phyloP scores from a whole-genome alignment of 768 basidiomycete genomes.

The Suillus occidentalis region DNA sequence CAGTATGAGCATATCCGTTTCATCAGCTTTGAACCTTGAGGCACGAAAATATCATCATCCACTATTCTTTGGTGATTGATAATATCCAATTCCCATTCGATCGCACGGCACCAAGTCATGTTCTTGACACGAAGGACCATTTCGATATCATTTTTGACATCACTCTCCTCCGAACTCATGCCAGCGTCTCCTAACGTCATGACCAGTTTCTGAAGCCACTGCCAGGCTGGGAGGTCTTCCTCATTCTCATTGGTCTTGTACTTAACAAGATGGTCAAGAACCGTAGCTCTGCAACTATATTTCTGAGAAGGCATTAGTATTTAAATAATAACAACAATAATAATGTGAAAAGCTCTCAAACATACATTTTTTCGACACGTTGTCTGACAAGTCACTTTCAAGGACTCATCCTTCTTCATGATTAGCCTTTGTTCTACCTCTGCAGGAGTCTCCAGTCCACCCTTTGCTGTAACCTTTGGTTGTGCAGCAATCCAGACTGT shows the following conservation, averaged over 20 bases:
- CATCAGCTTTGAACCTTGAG: constrained; percentile 4
- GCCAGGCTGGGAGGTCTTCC: too few species aligned
- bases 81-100: constrained; percentile 10
- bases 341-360: too few species aligned
- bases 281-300: too few species aligned
- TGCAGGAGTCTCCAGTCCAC: not conserved
- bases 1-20: not conserved
- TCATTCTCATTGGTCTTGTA: too few species aligned
- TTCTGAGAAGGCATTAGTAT: too few species aligned
- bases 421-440: constrained; percentile 7
- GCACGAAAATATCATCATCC: constrained; percentile 8
- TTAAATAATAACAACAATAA: too few species aligned
- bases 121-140: too few species aligned
- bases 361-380: not conserved
- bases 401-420: not conserved
- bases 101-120: constrained; percentile 4
- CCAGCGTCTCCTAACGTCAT: too few species aligned
- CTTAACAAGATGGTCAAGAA: too few species aligned
- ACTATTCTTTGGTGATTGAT: constrained; percentile 6
- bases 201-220: too few species aligned
- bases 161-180: too few species aligned
- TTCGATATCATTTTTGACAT: too few species aligned
- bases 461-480: constrained; percentile 6
- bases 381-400: not conserved
- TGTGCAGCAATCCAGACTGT: constrained; percentile 4